Base-by-base conservation (phyloP, 2,329 filamentous ascomycete species). In the Neofusicoccum cordaticola region DNA sequence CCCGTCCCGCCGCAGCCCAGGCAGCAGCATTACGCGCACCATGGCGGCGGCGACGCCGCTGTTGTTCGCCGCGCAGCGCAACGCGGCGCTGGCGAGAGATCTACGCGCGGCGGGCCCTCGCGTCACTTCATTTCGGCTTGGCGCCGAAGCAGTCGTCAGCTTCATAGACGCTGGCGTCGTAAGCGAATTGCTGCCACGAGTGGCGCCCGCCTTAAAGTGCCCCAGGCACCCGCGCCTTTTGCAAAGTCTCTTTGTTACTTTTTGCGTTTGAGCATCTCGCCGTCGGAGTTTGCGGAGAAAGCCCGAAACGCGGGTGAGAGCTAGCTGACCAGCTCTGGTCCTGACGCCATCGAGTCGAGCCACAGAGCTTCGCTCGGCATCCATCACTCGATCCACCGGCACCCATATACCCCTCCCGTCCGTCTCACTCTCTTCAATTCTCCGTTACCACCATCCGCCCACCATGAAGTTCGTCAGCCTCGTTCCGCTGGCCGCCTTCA, bases 381-480 rank as follows among this genome's bases (percentile, higher is more conserved):
- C 22, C 50, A 48, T 64, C 52, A 48, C 15, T 50, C 44, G 35
- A 53, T 53, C 51, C 19, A 57, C 52, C 52, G 17, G 31, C 27
- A 17, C 15, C 39, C 27, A 60, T 60, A 45, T 57, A 58, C 47
- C 45, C 45, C 62, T 45, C 47, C 62, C 51, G 42, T 65, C 63
- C 50, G 41, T 60, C 51, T 17, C 62, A 22, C 39, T 41, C 31
- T 22, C 19, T 27, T 31, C 37, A 45, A n/a, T 31, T 65, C 19
- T 62, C 66, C 39, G 53, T 61, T 58, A 50, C 65, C 56, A 64
- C 19, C n/a, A 27, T 15, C 41, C 13, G 12, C 4, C 56, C 68
- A 78, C 66, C 50, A 85, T 85, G 83, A 84, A 80, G 75, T 74
- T 83, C 71, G 73, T 75, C 60, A 75, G 75, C 53, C 68, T 85